Conservation (phyloP, 148 eudicot genomes). For the Simmondsia chinensis region DNA sequence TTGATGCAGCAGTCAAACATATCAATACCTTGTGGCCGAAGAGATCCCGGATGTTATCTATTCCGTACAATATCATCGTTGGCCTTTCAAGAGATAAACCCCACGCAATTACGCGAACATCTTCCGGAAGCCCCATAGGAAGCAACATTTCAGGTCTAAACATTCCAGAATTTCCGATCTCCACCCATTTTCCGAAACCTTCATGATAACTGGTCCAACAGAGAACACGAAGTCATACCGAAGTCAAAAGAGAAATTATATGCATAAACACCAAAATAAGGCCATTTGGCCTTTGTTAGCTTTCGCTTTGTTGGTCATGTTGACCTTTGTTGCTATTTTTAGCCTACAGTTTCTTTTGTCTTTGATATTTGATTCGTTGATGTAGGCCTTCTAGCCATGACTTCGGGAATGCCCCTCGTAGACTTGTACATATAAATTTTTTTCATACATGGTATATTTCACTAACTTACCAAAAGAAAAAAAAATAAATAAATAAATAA, state of each 20-base stretch:
- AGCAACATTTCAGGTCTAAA: constrained; percentile 94
- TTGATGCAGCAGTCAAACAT: too few species aligned
- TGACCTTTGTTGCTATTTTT: too few species aligned
- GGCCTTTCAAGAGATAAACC: constrained; percentile 96
- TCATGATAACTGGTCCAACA: constrained; percentile 60
- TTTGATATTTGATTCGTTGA: too few species aligned
- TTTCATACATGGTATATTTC: background rate
- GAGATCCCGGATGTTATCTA: constrained; percentile 82
- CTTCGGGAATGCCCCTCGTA: too few species aligned
- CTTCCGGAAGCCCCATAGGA: constrained; percentile 97
- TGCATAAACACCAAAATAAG: too few species aligned
- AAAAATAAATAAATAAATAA: too few species aligned
- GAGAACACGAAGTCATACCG: constrained; percentile 2
- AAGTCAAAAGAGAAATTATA: too few species aligned
- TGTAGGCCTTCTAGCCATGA: too few species aligned
- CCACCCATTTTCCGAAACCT: constrained; percentile 87
- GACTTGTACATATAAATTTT: background rate
- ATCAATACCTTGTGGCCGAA: constrained; percentile 96
- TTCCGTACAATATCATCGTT: constrained; percentile 75
- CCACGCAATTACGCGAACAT: constrained; percentile 96
- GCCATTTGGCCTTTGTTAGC: too few species aligned
- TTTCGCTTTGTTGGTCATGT: too few species aligned
- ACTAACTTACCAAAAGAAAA: background rate
- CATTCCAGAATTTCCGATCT: constrained; percentile 92
- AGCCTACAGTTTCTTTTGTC: too few species aligned